phyloP scores from a whole-genome alignment of 2,329 filamentous ascomycete species.

The Alternaria consortialis region DNA sequence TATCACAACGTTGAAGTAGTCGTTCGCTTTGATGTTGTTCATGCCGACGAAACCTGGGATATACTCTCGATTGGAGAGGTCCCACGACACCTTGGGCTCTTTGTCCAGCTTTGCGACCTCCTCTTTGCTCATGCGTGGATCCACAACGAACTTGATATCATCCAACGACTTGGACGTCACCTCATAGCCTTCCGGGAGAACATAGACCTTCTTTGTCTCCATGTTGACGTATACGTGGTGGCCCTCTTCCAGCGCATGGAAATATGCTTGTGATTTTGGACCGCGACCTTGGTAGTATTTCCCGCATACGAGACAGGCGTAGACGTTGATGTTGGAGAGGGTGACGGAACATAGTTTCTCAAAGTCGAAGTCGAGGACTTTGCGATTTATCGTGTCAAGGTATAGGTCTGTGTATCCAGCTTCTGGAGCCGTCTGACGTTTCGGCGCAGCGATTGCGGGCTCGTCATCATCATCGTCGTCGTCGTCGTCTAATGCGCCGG shows the following conservation, averaged over 20 bases:
- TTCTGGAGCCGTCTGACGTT: slow-evolving; percentile 78
- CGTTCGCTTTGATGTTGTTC: slow-evolving; percentile 99
- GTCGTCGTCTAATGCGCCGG: slow-evolving; percentile 37
- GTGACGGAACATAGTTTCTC: slow-evolving; percentile 98
- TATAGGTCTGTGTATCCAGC: slow-evolving; percentile 96
- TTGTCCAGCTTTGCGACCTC: slow-evolving; percentile 84
- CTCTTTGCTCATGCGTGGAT: slow-evolving; percentile 81
- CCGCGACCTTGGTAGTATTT: slow-evolving; percentile 96
- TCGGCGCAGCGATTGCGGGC: slow-evolving; percentile 56
- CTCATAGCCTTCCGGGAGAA: slow-evolving; percentile 95
- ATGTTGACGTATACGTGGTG: slow-evolving; percentile 99
- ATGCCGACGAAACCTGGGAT: slow-evolving; percentile 95
- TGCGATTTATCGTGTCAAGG: slow-evolving; percentile 94
- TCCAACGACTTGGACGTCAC: slow-evolving; percentile 93
- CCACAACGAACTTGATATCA: slow-evolving; percentile 97
- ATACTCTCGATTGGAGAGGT: slow-evolving; percentile 84
- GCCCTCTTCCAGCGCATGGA: slow-evolving; percentile 91
- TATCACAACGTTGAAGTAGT: slow-evolving; percentile 95
- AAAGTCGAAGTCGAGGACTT: slow-evolving; percentile 96
- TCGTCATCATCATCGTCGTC: slow-evolving; percentile 50
- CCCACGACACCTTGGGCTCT: slow-evolving; percentile 71
- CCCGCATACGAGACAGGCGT: slow-evolving; percentile 96
- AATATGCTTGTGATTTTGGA: slow-evolving; percentile 94
- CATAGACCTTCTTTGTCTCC: slow-evolving; percentile 88
- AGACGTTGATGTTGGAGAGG: slow-evolving; percentile 97